Percentiles rank a stretch among this genome's conserved stretches.
Evolutionary conservation across 305 asterid genomes (phyloP).

Genomic region (Vinca major): DNA sequence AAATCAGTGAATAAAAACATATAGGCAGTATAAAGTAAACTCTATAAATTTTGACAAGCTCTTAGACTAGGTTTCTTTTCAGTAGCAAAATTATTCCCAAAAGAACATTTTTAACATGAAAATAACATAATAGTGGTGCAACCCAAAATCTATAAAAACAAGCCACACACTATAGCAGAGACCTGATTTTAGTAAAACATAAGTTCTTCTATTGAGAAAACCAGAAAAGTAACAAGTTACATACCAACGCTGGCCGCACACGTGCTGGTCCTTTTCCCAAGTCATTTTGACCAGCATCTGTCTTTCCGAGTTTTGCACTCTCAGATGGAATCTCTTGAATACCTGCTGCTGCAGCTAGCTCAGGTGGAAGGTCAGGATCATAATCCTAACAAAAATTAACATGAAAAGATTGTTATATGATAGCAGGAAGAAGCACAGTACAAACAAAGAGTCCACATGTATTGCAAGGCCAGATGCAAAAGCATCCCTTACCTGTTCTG

Average conservation of each 20-base stretch:
- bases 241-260: conserved; percentile 52
- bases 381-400: conserved; percentile 46
- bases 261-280: conserved; percentile 44
- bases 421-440: not conserved
- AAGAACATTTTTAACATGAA: not conserved
- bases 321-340: conserved; percentile 56
- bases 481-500: conserved; percentile 64
- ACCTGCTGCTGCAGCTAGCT: conserved; percentile 94
- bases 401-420: not conserved
- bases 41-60: not conserved
- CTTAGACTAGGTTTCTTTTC: not conserved
- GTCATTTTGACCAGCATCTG: conserved; percentile 51
- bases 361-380: conserved; percentile 99
- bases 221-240: conserved; percentile 17
- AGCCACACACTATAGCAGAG: not conserved
- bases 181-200: not conserved
- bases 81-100: not conserved
- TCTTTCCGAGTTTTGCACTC: conserved; percentile 37
- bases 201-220: not conserved
- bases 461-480: conserved; percentile 12
- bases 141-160: not conserved
- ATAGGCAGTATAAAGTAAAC: not conserved
- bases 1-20: conserved; percentile 18
- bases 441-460: not conserved
- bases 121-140: not conserved